These are phyloP conservation scores for Starmera amethionina DNA, from an alignment of 805 yeast genomes.

Conservation along the genomic window DNA sequence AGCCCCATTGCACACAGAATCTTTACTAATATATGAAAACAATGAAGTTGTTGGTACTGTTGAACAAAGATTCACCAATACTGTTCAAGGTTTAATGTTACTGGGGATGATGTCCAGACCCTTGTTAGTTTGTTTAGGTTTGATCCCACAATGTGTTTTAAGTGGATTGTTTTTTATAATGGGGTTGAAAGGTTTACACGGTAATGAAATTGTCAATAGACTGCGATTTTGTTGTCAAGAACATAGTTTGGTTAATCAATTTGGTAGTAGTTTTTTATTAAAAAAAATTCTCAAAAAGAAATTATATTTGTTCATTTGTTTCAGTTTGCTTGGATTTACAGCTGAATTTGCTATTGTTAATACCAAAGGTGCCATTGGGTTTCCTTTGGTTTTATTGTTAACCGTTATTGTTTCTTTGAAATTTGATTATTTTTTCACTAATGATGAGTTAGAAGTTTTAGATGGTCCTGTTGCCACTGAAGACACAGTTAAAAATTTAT, in stretches of 20 bases:
- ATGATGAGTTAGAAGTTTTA: constrained; percentile 46
- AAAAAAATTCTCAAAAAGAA: constrained; percentile 21
- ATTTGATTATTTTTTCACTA: constrained; percentile 55
- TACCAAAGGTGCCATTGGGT: constrained; percentile 88
- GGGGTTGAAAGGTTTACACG: constrained; percentile 76
- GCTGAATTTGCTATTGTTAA: constrained; percentile 80
- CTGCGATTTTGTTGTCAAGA: constrained; percentile 48
- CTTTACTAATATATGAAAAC: constrained; percentile 45
- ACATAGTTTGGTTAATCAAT: constrained; percentile 2
- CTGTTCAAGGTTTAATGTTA: constrained; percentile 74
- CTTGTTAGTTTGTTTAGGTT: constrained; percentile 64
- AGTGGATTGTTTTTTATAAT: constrained; percentile 90
- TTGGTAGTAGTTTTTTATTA: constrained; percentile 17
- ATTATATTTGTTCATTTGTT: constrained; percentile 41
- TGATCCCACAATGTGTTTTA: constrained; percentile 86
- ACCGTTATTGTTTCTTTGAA: constrained; percentile 56
- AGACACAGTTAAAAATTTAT: constrained; percentile 38
- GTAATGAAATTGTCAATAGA: constrained; percentile 53
- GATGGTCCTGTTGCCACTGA: constrained; percentile 60
- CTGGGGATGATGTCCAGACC: constrained; percentile 89
- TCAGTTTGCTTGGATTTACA: constrained; percentile 60
- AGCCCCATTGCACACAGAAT: constrained; percentile 86
- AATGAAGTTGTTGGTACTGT: constrained; percentile 39
- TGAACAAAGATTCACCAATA: constrained; percentile 83
- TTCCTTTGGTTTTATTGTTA: constrained; percentile 71